phyloP scores from a whole-genome alignment of 148 eudicot genomes.

The Rhododendron ovatum region DNA sequence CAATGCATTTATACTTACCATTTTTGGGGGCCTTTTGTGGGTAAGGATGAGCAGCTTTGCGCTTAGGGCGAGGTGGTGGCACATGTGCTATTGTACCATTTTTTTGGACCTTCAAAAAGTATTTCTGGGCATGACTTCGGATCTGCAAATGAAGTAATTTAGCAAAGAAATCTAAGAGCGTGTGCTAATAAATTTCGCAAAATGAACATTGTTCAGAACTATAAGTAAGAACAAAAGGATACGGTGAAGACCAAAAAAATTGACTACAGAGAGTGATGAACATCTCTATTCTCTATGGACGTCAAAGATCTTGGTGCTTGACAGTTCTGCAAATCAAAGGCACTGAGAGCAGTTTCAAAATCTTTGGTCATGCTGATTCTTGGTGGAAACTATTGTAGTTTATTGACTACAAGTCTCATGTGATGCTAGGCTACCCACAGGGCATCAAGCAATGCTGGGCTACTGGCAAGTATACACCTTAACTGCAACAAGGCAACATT shows the following conservation, averaged over 20 bases:
- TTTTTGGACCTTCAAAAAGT: constrained; percentile 89
- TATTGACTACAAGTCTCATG: background rate
- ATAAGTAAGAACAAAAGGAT: background rate
- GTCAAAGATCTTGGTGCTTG: background rate
- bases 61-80: constrained; percentile 94
- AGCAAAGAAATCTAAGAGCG: constrained; percentile 7
- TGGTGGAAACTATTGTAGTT: background rate
- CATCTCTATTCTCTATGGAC: background rate
- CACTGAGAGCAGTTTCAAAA: background rate
- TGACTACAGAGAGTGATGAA: background rate
- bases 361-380: background rate
- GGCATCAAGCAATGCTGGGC: background rate
- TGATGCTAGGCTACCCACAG: background rate
- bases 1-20: constrained; percentile 29
- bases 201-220: background rate
- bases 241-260: background rate
- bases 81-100: constrained; percentile 85
- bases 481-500: background rate
- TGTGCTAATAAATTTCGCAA: background rate
- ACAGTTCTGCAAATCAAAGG: background rate
- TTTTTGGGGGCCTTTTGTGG: constrained; percentile 87
- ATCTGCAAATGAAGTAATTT: constrained; percentile 38
- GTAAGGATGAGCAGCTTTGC: constrained; percentile 93
- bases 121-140: constrained; percentile 95
- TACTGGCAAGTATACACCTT: background rate